phyloP scores from a whole-genome alignment of 345 rosid genomes.

The Balakata baccata region DNA sequence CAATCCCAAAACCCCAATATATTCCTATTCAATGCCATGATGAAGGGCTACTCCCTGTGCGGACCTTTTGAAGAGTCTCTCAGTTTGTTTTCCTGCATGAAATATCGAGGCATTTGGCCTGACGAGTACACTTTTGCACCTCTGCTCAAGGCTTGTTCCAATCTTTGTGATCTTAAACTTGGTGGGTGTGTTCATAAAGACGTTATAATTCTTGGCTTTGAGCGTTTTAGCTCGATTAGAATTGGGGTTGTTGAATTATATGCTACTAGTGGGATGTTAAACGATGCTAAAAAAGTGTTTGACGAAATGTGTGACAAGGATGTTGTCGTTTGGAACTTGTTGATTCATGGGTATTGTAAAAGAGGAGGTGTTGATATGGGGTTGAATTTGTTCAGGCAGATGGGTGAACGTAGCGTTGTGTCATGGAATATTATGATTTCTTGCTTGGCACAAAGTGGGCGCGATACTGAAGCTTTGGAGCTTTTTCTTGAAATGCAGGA shows the following conservation, averaged over 20 bases:
- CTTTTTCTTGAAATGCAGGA: slow-evolving; percentile 61
- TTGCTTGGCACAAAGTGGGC: slow-evolving; percentile 50
- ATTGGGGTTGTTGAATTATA: slow-evolving; percentile 64
- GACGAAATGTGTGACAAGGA: slow-evolving; percentile 53
- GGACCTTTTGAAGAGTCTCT: slow-evolving; percentile 51
- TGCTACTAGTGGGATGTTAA: slow-evolving; percentile 41
- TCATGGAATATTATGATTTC: slow-evolving; percentile 72
- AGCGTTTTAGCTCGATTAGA: slow-evolving; percentile 42
- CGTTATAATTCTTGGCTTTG: slow-evolving; percentile 44
- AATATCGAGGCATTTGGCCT: slow-evolving; percentile 48
- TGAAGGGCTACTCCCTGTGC: slow-evolving; percentile 55
- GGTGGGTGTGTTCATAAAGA: slow-evolving; percentile 57
- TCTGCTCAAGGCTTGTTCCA: slow-evolving; percentile 56
- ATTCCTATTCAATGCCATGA: slow-evolving; percentile 55
- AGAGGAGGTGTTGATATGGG: slow-evolving; percentile 52
- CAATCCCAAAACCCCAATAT: slow-evolving; percentile 47
- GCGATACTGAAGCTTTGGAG: slow-evolving; percentile 53
- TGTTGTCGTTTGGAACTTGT: slow-evolving; percentile 60
- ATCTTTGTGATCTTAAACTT: slow-evolving; percentile 28
- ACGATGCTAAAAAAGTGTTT: slow-evolving; percentile 53
- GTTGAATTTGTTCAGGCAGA: slow-evolving; percentile 44
- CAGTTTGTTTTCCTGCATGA: slow-evolving; percentile 46
- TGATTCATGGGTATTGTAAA: slow-evolving; percentile 61
- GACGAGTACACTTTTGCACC: slow-evolving; percentile 77
- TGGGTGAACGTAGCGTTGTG: slow-evolving; percentile 53